Evolutionary conservation across 306 rosid genomes (phyloP).

Genomic region (Casuarina cunninghamiana): DNA sequence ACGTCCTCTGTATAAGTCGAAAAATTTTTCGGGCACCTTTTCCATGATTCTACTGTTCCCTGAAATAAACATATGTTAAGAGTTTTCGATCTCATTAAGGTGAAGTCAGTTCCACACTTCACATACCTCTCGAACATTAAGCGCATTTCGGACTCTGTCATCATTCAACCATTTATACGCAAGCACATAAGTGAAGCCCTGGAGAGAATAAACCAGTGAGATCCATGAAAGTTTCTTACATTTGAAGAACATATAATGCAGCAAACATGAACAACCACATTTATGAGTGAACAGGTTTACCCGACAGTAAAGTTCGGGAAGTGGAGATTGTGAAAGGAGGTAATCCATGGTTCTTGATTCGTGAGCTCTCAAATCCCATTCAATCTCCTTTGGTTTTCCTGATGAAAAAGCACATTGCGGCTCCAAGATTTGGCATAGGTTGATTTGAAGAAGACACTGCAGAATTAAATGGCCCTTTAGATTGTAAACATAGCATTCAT

Average conservation of each 20-base stretch:
- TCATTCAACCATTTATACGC: slow-evolving; percentile 29
- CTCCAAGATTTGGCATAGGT: slow-evolving; percentile 26
- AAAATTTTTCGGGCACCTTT: slow-evolving; percentile 18
- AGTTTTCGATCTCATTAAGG: background rate
- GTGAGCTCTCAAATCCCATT: slow-evolving; percentile 19
- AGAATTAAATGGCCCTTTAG: background rate
- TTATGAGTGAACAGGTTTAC: slow-evolving; percentile 1
- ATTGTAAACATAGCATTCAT: background rate
- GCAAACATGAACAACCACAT: background rate
- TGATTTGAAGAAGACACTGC: slow-evolving; percentile 33
- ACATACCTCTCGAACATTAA: slow-evolving; percentile 25
- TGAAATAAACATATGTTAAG: background rate
- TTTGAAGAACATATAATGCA: background rate
- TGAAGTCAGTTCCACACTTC: background rate
- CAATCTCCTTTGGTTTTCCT: slow-evolving; percentile 20
- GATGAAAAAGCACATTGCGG: slow-evolving; percentile 32
- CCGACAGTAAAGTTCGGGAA: slow-evolving; percentile 23
- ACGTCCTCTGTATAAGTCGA: slow-evolving; percentile 17
- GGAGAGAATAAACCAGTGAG: background rate
- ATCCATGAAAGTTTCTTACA: background rate
- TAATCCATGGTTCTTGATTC: slow-evolving; percentile 12
- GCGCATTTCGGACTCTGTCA: slow-evolving; percentile 19
- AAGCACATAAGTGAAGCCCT: slow-evolving; percentile 17
- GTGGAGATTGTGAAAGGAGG: slow-evolving; percentile 9
- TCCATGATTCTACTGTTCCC: slow-evolving; percentile 33